Evolutionary conservation across 129 eudicot species (phyloP), one percentile per base, ranked within the genome.

Genomic region (Pulicaria dysenterica): DNA sequence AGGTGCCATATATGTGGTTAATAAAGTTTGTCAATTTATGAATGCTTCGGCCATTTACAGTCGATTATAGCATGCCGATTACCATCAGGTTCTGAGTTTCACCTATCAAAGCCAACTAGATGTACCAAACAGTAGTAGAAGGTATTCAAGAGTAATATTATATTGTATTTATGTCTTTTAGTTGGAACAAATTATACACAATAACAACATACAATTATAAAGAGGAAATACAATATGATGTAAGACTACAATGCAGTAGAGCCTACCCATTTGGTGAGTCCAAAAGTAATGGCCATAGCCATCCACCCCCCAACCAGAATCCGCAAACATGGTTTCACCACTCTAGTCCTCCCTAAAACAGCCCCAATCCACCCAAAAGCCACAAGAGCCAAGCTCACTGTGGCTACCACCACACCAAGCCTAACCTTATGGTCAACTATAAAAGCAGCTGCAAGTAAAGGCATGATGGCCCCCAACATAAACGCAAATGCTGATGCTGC

Each of bases 401-500:
- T 56, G 38, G 74, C 76, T 36, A 73, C 80, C 6, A 80, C 75
- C 43, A 80, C 83, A 45, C 79, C 79, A 34, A 80, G 70, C 79
- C 83, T 66, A 42, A 73, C 66, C 42, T 8, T 64, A 11, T 58
- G 64, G 51, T 67, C 58, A 37, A 15, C 46, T 63, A 80, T 70
- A 80, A 80, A 73, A 17, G 75, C 76, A 67, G 83, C 83, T 11
- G 80, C 71, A 38, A 80, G 70, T 62, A 80, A 58, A 5, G 83
- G 83, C 71, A 80, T 12, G 5, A 73, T 45, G 55, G 83, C 83
- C 13, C 83, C 83, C 44, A 73, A 14, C 47, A 76, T 53, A 80
- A 80, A 80, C 13, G 83, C 83, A 73, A 79, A 5, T 8, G 83
- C 83, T 17, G 83, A 80, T 40, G 83, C 83, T 12, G 45, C 62